phyloP scores from a whole-genome alignment of 306 rosid genomes.

The Casuarina glauca region DNA sequence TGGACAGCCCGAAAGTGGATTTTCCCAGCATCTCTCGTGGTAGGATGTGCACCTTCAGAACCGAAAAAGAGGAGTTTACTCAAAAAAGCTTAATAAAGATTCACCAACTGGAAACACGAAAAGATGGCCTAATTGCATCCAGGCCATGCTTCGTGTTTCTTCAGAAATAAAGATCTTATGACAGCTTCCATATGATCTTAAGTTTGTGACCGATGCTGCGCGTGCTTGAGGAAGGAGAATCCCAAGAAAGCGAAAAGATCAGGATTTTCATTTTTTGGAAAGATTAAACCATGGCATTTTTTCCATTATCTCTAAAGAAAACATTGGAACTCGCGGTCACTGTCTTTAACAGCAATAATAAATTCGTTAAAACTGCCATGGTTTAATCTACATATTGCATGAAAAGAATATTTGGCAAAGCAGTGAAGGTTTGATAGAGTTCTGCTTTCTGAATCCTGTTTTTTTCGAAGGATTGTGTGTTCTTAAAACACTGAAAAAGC shows the following conservation, averaged over 20 bases:
- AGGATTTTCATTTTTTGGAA: slow-evolving; percentile 15
- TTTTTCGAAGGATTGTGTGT: too few species aligned
- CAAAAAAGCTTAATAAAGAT: slow-evolving; percentile 5
- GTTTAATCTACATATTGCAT: not conserved
- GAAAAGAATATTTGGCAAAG: not conserved
- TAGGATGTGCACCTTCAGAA: slow-evolving; percentile 83
- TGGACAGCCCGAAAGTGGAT: slow-evolving; percentile 99
- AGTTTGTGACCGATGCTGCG: slow-evolving; percentile 44
- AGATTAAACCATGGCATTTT: too few species aligned
- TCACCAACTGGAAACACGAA: slow-evolving; percentile 11
- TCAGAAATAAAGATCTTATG: too few species aligned
- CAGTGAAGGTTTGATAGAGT: too few species aligned
- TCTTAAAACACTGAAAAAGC: too few species aligned
- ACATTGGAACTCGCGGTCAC: slow-evolving; percentile 55
- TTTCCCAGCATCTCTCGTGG: slow-evolving; percentile 99
- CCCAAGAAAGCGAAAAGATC: slow-evolving; percentile 57
- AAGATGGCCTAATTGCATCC: slow-evolving; percentile 30
- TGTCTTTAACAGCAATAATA: not conserved
- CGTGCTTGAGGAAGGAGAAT: slow-evolving; percentile 53
- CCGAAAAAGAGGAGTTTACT: slow-evolving; percentile 9
- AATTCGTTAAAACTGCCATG: not conserved
- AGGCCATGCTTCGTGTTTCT: slow-evolving; percentile 31
- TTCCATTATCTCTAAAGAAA: slow-evolving; percentile 18
- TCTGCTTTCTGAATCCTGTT: too few species aligned
- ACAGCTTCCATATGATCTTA: too few species aligned